Conservation (phyloP, 73 alveolate species). For the Paramecium pentaurelia region DNA sequence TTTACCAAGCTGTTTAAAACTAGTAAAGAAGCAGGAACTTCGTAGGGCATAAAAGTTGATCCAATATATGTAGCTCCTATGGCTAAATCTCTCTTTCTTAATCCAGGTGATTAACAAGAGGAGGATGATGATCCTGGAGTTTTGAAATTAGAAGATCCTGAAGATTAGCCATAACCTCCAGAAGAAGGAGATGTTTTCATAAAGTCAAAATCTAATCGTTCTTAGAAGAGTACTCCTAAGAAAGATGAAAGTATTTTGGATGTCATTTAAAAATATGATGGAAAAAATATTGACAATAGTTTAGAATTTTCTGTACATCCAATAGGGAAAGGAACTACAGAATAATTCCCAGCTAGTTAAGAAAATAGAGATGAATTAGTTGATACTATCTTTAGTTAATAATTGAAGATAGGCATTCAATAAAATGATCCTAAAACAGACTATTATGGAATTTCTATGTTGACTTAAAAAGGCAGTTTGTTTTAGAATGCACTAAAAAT, state of each 20-base stretch:
- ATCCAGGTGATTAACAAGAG: background rate
- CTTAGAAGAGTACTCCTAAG: background rate
- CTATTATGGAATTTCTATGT: slow-evolving; percentile 16
- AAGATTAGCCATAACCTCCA: background rate
- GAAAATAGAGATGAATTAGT: background rate
- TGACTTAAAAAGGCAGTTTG: background rate
- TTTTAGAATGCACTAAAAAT: background rate
- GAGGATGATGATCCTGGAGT: slow-evolving; percentile 31
- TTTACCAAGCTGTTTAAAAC: background rate
- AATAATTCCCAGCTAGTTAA: slow-evolving; percentile 5
- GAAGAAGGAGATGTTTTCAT: slow-evolving; percentile 35
- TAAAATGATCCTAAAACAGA: slow-evolving; percentile 2
- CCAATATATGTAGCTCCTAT: background rate
- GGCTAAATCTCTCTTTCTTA: background rate
- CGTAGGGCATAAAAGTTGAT: background rate
- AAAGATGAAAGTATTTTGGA: background rate
- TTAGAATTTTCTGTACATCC: background rate
- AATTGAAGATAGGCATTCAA: background rate
- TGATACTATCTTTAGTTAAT: background rate
- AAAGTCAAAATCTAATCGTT: background rate
- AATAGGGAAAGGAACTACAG: slow-evolving; percentile 22
- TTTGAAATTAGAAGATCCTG: slow-evolving; percentile 24
- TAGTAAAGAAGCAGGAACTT: background rate
- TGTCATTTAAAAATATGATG: background rate
- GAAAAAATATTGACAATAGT: background rate